phyloP scores from a whole-genome alignment of 805 yeast genomes.

The Cyberlindnera mrakii region DNA sequence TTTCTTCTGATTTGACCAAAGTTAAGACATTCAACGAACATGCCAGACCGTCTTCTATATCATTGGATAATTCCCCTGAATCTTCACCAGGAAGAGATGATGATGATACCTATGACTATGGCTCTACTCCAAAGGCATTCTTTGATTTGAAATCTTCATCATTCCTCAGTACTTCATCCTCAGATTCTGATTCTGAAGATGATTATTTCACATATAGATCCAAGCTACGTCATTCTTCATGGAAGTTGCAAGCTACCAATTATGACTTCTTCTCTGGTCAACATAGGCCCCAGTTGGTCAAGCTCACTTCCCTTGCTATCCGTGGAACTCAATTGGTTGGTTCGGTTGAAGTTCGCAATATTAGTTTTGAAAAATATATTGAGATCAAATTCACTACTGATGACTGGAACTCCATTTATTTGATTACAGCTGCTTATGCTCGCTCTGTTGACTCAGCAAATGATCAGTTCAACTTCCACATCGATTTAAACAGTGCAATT shows the following conservation, averaged over 20 bases:
- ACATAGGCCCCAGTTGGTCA: constrained; percentile 24
- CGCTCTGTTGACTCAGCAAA: constrained; percentile 21
- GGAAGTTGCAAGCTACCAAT: constrained; percentile 16
- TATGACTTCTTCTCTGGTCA: constrained; percentile 10
- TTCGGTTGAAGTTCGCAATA: constrained; percentile 32
- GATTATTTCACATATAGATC: constrained; percentile 15
- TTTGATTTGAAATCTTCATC: constrained; percentile 16
- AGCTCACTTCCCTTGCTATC: constrained; percentile 32
- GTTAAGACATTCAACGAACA: constrained; percentile 58
- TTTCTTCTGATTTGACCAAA: constrained; percentile 54
- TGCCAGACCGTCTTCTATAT: constrained; percentile 60
- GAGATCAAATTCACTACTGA: constrained; percentile 44
- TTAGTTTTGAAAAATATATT: constrained; percentile 34
- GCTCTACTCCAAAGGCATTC: constrained; percentile 16
- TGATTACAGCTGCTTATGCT: constrained; percentile 26
- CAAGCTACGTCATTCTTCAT: constrained; percentile 10
- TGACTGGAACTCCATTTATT: constrained; percentile 43
- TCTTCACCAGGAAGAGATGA: constrained; percentile 11
- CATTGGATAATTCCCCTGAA: constrained; percentile 47
- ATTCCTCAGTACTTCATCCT: constrained; percentile 11
- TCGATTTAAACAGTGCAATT: constrained; percentile 31
- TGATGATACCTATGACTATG: not conserved
- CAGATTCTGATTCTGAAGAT: constrained; percentile 17
- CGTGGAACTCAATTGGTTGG: constrained; percentile 38
- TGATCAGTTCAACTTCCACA: constrained; percentile 44